Evolutionary conservation across 495 filamentous ascomycete genomes (phyloP), one percentile per base, ranked within the genome.

Genomic region (Glonium stellatum): DNA sequence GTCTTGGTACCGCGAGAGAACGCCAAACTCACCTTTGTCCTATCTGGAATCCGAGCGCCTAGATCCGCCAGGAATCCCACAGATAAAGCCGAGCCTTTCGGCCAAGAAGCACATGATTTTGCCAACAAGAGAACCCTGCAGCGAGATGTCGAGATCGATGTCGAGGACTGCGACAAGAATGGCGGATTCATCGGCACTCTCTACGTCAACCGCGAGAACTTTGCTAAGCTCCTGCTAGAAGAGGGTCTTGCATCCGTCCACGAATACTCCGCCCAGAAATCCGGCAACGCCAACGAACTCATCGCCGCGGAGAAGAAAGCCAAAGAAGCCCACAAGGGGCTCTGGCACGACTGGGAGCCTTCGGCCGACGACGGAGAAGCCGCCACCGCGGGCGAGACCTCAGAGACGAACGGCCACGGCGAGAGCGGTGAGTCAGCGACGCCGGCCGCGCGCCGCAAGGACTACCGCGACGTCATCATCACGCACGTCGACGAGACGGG

Each of bases 171-270:
- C 55, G 95, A 99, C 76, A 96, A 96, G 77, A 85, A 89, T 35
- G 95, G 95, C 65, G 95, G 92, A 56, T 99, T 99, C 78, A 96
- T 99, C 64, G 95, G 95, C 50, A 88, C 87, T 15, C 81, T 99
- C 1, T 96, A 92, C 66, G 79, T 97, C 69, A 93, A 92, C 78
- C 89, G 92, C 42, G 92, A 97, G 75, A 97, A 89, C 77, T 92
- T 99, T 74, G 89, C 93, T 65, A 96, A 95, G 76, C 70, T 90
- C 11, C 84, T 99, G 6, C 82, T 97, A 2, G 93, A 97, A 73
- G 95, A 97, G 74, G 95, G 95, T 50, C 74, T 96, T 31, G 95
- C 95, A 18, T 85, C 83, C 22, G 92, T 97, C 35, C 92, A 97
- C 70, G 80, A 83, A 54, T 97, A 96, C 77, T 97, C 92, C 22